These are phyloP conservation scores for Botrytis galanthina DNA, from an alignment of 2,329 filamentous ascomycete species.

Conservation along the genomic window DNA sequence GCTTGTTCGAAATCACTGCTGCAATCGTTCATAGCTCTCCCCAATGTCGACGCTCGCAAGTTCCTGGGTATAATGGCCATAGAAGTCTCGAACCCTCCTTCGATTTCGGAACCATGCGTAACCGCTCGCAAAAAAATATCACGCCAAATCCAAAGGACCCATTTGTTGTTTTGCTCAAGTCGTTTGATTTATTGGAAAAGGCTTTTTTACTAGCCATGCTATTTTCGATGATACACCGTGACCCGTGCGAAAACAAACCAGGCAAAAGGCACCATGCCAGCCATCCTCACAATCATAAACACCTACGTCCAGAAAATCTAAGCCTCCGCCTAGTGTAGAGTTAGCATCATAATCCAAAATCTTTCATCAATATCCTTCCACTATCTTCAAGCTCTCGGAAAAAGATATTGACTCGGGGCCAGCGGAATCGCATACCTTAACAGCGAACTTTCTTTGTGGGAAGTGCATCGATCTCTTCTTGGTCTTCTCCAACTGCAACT, in stretches of 20 bases:
- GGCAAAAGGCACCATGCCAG: conserved; percentile 27
- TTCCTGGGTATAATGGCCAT: conserved; percentile 1
- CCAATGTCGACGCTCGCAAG: not conserved
- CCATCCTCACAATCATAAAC: conserved; percentile 30
- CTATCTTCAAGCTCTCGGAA: not conserved
- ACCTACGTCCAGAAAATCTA: conserved; percentile 31
- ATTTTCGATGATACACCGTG: conserved; percentile 38
- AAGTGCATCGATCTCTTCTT: conserved; percentile 96
- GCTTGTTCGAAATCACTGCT: conserved; percentile 15
- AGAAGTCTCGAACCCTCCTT: conserved; percentile 9
- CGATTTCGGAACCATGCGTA: not conserved
- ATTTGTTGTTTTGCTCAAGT: conserved; percentile 31
- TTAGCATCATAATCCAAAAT: conserved; percentile 23
- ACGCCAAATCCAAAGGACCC: conserved; percentile 19
- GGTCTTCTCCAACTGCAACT: conserved; percentile 84
- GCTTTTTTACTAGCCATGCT: conserved; percentile 37
- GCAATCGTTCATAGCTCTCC: not conserved
- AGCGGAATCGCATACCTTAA: conserved; percentile 63
- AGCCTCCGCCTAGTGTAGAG: conserved; percentile 35
- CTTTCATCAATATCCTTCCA: not conserved
- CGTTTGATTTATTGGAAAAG: conserved; percentile 37
- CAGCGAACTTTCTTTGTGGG: conserved; percentile 97
- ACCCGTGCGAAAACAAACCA: conserved; percentile 29
- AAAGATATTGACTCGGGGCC: not conserved
- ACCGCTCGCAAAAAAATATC: conserved; percentile 19